Evolutionary conservation across 2,329 filamentous ascomycete species (phyloP).

Genomic region (Huntiella decipiens): DNA sequence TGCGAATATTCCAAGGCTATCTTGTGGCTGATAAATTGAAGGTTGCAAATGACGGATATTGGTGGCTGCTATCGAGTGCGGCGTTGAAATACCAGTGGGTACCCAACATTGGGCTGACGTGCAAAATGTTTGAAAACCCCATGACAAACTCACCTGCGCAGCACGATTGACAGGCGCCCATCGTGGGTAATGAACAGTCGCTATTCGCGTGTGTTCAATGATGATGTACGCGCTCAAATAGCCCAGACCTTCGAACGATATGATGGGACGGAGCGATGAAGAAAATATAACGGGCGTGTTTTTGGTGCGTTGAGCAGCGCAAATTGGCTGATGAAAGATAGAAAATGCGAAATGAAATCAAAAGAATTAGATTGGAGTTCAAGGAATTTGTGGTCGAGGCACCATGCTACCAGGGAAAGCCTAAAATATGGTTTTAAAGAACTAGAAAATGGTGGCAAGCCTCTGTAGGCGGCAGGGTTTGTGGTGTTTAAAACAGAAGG

Average conservation of each 20-base stretch:
- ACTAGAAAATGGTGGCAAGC: too few species aligned
- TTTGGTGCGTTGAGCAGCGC: slow-evolving; percentile 3
- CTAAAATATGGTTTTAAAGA: too few species aligned
- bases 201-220: not conserved
- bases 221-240: slow-evolving; percentile 6
- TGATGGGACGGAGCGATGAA: not conserved
- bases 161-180: slow-evolving; percentile 46
- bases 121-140: too few species aligned
- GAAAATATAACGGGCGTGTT: slow-evolving; percentile 3
- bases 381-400: slow-evolving; percentile 1
- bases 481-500: too few species aligned
- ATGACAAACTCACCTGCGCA: slow-evolving; percentile 26
- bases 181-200: slow-evolving; percentile 18
- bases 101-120: too few species aligned
- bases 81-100: not conserved
- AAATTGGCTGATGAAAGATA: not conserved
- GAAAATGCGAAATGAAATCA: slow-evolving; percentile 5
- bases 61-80: not conserved
- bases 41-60: too few species aligned
- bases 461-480: too few species aligned
- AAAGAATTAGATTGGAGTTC: slow-evolving; percentile 6
- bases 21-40: too few species aligned
- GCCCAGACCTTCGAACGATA: slow-evolving; percentile 1
- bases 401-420: too few species aligned
- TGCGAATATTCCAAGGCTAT: too few species aligned